A percentile compares a stretch with the other conserved stretches of the same genome.
These are phyloP conservation scores for Lactuca sativa DNA, from an alignment of 129 eudicot species.

Conservation along the genomic window DNA sequence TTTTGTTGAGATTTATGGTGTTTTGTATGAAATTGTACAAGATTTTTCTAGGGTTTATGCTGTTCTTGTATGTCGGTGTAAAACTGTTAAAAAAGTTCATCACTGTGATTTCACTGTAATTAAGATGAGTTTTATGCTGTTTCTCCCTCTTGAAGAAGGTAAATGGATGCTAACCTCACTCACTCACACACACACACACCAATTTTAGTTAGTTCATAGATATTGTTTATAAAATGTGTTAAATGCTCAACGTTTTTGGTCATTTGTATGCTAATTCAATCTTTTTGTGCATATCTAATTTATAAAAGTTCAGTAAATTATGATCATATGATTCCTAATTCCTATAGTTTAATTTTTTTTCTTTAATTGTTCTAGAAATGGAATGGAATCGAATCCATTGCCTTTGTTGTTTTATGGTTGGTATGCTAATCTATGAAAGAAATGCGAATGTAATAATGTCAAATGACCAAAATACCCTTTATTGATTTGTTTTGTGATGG, in stretches of 20 bases:
- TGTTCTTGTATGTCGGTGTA: conserved; percentile 1
- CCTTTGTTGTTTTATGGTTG: too few relatives aligned
- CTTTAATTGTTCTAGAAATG: too few relatives aligned
- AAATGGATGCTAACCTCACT: too few relatives aligned
- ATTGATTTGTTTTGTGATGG: too few relatives aligned
- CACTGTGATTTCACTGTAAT: background rate
- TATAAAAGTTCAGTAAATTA: background rate
- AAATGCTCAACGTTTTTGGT: too few relatives aligned
- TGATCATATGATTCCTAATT: background rate
- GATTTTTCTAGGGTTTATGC: background rate
- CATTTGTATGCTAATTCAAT: background rate
- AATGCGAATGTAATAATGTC: too few relatives aligned
- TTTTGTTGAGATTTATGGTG: conserved; percentile 11
- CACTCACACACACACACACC: too few relatives aligned
- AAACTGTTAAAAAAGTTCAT: background rate
- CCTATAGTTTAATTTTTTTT: background rate
- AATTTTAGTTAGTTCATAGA: too few relatives aligned
- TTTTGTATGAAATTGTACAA: background rate
- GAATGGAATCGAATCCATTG: too few relatives aligned
- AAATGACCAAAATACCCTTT: too few relatives aligned
- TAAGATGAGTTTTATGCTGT: background rate
- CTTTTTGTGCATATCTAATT: background rate
- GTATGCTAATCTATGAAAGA: background rate
- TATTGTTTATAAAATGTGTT: background rate
- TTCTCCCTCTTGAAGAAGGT: background rate